Conservation (phyloP, 2,329 filamentous ascomycete genomes). For the Fusarium abutilonis region DNA sequence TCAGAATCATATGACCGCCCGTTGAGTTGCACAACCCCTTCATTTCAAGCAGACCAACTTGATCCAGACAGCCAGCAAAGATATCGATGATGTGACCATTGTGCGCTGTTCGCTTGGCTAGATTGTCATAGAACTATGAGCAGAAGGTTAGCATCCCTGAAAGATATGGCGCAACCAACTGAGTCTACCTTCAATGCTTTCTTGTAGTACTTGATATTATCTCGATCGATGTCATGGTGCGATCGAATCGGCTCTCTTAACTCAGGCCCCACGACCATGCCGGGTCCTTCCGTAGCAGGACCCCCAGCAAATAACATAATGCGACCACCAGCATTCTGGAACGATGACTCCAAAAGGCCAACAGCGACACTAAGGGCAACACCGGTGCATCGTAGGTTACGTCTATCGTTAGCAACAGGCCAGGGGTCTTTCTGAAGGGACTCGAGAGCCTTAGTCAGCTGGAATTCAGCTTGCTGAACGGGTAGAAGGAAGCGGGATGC, state of each 20-base stretch:
- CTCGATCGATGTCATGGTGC: conserved; percentile 97
- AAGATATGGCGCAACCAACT: neutral
- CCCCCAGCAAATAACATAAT: conserved; percentile 98
- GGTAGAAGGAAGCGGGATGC: conserved; percentile 92
- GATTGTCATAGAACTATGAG: conserved; percentile 85
- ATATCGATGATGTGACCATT: conserved; percentile 98
- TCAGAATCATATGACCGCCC: conserved; percentile 97
- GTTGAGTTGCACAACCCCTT: conserved; percentile 96
- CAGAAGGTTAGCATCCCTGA: conserved; percentile 41
- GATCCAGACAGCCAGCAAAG: conserved; percentile 95
- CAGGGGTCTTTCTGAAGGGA: conserved; percentile 96
- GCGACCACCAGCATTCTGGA: conserved; percentile 92
- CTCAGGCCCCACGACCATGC: conserved; percentile 96
- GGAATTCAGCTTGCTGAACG: conserved; percentile 95
- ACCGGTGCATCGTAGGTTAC: conserved; percentile 90
- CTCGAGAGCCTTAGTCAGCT: conserved; percentile 95
- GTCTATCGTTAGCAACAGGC: conserved; percentile 93
- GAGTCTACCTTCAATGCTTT: conserved; percentile 86
- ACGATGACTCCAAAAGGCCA: conserved; percentile 90
- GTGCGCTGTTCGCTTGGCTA: conserved; percentile 93
- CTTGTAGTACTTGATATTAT: conserved; percentile 99
- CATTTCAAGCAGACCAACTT: conserved; percentile 97
- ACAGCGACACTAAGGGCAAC: conserved; percentile 96
- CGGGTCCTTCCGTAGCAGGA: conserved; percentile 93
- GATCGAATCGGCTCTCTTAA: conserved; percentile 96